Conservation (phyloP, 1,139 yeast genomes). For the Starmera stellimalicola region DNA sequence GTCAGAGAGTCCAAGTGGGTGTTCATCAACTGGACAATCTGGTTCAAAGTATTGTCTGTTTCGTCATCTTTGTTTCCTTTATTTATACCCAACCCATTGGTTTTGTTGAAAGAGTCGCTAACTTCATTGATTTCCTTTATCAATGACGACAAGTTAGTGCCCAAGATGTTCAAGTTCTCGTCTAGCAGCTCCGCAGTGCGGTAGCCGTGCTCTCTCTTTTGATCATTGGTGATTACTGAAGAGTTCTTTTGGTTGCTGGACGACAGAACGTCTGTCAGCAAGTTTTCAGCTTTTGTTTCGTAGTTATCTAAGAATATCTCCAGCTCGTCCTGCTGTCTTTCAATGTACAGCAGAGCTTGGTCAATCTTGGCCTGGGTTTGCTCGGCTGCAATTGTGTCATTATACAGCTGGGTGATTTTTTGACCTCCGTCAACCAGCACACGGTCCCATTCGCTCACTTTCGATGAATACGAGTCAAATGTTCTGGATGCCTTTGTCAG, state of each 20-base stretch:
- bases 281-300: slow-evolving; percentile 72
- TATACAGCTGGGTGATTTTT: slow-evolving; percentile 68
- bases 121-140: slow-evolving; percentile 83
- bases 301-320: slow-evolving; percentile 76
- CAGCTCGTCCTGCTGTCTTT: slow-evolving; percentile 86
- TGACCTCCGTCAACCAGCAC: slow-evolving; percentile 79
- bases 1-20: slow-evolving; percentile 84
- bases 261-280: slow-evolving; percentile 31
- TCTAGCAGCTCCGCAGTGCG: slow-evolving; percentile 80
- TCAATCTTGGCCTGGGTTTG: slow-evolving; percentile 79
- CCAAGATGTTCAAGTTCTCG: slow-evolving; percentile 70
- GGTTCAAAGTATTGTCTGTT: slow-evolving; percentile 35
- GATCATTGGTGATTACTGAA: slow-evolving; percentile 39
- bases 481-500: slow-evolving; percentile 62
- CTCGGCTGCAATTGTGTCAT: slow-evolving; percentile 76
- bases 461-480: slow-evolving; percentile 68
- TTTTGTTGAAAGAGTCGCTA: slow-evolving; percentile 70
- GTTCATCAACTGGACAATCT: slow-evolving; percentile 75
- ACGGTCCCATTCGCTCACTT: slow-evolving; percentile 79
- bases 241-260: slow-evolving; percentile 23
- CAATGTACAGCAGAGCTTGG: slow-evolving; percentile 77
- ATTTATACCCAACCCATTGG: slow-evolving; percentile 22
- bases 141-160: slow-evolving; percentile 64
- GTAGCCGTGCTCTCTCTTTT: slow-evolving; percentile 85
- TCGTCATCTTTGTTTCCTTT: slow-evolving; percentile 22